Evolutionary conservation across 768 basidiomycete genomes (phyloP).

Genomic region (Chalciporus piperatus): DNA sequence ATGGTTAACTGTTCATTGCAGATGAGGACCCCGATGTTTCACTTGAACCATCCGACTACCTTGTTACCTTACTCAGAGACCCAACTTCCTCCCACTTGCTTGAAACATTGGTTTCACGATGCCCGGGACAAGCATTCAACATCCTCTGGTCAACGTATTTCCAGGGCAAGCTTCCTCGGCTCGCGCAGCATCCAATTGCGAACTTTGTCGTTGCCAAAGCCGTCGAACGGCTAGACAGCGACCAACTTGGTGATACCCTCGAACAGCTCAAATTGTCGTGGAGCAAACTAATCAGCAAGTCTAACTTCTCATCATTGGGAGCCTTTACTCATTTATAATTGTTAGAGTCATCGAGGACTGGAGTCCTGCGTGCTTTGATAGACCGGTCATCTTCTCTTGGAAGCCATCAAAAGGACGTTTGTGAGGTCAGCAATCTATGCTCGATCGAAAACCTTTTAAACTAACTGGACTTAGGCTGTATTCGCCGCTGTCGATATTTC

Average conservation of each 20-base stretch:
- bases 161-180: slow-evolving; percentile 61
- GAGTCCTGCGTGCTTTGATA: slow-evolving; percentile 73
- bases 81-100: slow-evolving; percentile 86
- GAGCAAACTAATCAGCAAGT: slow-evolving; percentile 68
- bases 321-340: slow-evolving; percentile 1
- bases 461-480: slow-evolving; percentile 47
- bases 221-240: slow-evolving; percentile 55
- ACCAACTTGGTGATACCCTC: slow-evolving; percentile 53
- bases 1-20: slow-evolving; percentile 20
- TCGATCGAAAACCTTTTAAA: not conserved
- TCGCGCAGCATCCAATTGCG: slow-evolving; percentile 85
- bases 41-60: slow-evolving; percentile 68
- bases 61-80: slow-evolving; percentile 79
- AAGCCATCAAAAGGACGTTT: slow-evolving; percentile 45
- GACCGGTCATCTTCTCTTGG: slow-evolving; percentile 59
- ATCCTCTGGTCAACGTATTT: slow-evolving; percentile 80
- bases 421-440: slow-evolving; percentile 48
- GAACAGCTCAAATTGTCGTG: slow-evolving; percentile 59
- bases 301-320: not conserved
- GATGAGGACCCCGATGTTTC: slow-evolving; percentile 36
- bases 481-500: slow-evolving; percentile 57
- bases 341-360: slow-evolving; percentile 66
- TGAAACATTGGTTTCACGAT: slow-evolving; percentile 70
- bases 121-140: slow-evolving; percentile 59
- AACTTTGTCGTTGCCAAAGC: slow-evolving; percentile 92